Conservation (phyloP, 176 grass and related monocot genomes). For the Aegilops umbellulata region DNA sequence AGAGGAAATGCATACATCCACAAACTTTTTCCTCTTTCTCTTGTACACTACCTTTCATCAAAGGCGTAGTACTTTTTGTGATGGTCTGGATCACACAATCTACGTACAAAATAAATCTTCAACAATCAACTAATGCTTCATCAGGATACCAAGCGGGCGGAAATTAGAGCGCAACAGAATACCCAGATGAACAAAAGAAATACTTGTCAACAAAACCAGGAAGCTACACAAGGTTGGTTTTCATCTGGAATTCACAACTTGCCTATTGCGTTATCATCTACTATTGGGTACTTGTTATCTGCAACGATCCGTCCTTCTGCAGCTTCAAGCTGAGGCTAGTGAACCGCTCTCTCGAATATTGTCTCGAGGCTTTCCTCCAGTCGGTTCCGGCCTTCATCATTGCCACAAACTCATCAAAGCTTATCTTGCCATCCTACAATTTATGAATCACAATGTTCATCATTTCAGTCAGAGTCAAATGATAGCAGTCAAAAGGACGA, state of each 20-base stretch:
- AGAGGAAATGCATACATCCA: conserved; percentile 19
- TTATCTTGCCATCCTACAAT: conserved; percentile 74
- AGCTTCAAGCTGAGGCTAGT: conserved; percentile 79
- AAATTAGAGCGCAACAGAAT: conserved; percentile 40
- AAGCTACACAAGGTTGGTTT: conserved; percentile 60
- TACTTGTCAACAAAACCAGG: conserved; percentile 40
- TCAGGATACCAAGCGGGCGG: neutral
- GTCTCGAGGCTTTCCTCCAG: conserved; percentile 94
- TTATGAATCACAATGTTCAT: neutral
- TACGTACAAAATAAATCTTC: conserved; percentile 45
- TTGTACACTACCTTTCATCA: conserved; percentile 46
- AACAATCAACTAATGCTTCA: conserved; percentile 42
- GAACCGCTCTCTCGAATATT: conserved; percentile 86
- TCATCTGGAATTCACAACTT: conserved; percentile 63
- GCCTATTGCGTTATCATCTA: conserved; percentile 32
- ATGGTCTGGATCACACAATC: conserved; percentile 23
- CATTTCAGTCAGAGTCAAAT: neutral
- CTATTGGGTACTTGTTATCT: conserved; percentile 52
- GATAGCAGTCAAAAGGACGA: neutral
- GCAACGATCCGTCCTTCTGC: conserved; percentile 82
- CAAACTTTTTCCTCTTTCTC: conserved; percentile 21
- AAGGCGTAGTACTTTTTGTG: neutral
- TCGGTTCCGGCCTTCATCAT: conserved; percentile 98
- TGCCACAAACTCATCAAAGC: conserved; percentile 80
- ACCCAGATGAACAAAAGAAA: conserved; percentile 19